phyloP scores from a whole-genome alignment of 176 grass and related monocot species.

The Echinochloa phyllopogon region DNA sequence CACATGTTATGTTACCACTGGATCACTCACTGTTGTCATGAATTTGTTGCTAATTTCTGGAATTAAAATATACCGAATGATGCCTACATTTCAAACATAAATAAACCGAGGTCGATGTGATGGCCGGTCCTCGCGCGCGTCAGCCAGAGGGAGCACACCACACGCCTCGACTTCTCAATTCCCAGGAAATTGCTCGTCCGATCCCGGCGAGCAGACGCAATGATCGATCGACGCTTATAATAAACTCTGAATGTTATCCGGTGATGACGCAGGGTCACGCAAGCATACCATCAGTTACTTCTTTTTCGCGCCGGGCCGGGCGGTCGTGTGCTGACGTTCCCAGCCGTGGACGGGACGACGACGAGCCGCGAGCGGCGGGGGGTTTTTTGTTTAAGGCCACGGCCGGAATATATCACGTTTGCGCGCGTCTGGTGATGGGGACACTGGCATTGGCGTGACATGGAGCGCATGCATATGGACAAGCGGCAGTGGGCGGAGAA shows the following conservation, averaged over 20 bases:
- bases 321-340: conserved; percentile 2
- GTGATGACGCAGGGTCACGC: neutral
- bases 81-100: no score
- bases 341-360: neutral
- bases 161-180: neutral
- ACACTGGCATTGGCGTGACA: neutral
- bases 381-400: neutral
- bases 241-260: neutral
- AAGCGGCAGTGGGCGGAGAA: neutral
- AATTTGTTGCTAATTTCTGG: no score
- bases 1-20: no score
- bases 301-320: neutral
- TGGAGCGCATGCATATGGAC: neutral
- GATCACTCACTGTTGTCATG: no score
- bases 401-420: neutral
- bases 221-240: neutral
- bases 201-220: neutral
- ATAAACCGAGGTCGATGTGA: no score
- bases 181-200: neutral
- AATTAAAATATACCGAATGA: no score
- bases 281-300: neutral
- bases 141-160: neutral
- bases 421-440: neutral
- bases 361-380: neutral
- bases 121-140: neutral